Base-by-base conservation (phyloP, 495 filamentous ascomycete genomes). In the Staphylotrichum longicolle region DNA sequence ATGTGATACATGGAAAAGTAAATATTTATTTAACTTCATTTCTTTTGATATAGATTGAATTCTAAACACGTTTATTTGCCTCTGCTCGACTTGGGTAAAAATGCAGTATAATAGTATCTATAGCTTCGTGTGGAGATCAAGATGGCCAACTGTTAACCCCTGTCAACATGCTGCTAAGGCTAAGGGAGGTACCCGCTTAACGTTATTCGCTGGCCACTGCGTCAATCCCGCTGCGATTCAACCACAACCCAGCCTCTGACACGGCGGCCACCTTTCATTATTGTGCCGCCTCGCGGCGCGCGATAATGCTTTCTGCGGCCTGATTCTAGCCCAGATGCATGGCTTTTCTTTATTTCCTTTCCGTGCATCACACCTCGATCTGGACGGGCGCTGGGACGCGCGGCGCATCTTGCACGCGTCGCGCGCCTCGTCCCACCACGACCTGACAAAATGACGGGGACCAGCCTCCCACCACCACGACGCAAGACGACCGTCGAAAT, bases 401-500 rank as follows among this genome's bases (percentile, higher is more conserved):
- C 50, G 32, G 58, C 58, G 58, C 48, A 44, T 47, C 6, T 39
- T 14, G 6, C 1, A 50, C 51, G 58, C 58, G 42, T 42, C 58
- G 50, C 49, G 41, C 32, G 3, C 10, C 50, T 15, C 54, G 10
- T 0, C 12, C 32, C 42, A 1, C n/a, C 3, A 3, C 35, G 2
- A 41, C 34, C 14, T 2, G 9, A 11, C 63, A 50, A 12, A 20
- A 69, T 70, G 69, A 53, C 45, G 5, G 45, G 30, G 32, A 58
- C 60, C 30, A 39, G 11, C 27, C 9, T 15, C 47, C 52, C 49
- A 10, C 14, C 27, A 5, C 37, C 37, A 10, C 50, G 47, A 50
- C 65, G 20, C 1, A 66, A 67, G 9, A 62, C 63, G 15, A 61
- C 50, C 7, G 64, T 80, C 45, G 69, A 77, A 42, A 74, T 79